Percentiles rank a stretch among this genome's conserved stretches.
Conservation (phyloP, 768 basidiomycete genomes). For the Podaxis sp. region DNA sequence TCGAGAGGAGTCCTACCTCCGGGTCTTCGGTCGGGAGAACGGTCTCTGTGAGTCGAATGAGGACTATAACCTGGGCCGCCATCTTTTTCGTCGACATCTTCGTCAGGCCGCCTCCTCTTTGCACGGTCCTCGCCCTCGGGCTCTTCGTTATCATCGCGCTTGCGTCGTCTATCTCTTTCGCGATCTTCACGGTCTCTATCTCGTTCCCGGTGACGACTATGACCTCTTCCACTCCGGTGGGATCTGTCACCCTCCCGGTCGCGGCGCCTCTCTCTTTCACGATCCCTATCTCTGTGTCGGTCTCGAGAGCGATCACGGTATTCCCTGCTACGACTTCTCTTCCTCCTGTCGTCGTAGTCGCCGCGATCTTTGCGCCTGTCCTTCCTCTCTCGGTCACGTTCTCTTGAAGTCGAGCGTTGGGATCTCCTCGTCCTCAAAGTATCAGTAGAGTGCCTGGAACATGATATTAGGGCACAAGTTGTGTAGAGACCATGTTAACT, state of each 20-base stretch:
- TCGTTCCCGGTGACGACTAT: constrained; percentile 49
- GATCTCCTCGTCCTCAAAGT: constrained; percentile 73
- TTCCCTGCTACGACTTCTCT: constrained; percentile 64
- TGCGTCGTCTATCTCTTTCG: constrained; percentile 47
- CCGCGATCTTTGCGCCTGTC: constrained; percentile 52
- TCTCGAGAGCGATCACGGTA: constrained; percentile 59
- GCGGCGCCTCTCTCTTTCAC: constrained; percentile 49
- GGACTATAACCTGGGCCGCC: constrained; percentile 49
- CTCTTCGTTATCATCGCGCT: constrained; percentile 38
- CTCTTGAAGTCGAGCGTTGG: constrained; percentile 70
- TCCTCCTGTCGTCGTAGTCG: constrained; percentile 62
- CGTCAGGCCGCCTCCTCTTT: constrained; percentile 68
- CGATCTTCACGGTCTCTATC: constrained; percentile 56
- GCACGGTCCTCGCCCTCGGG: constrained; percentile 43
- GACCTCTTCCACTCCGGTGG: constrained; percentile 48
- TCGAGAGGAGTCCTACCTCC: constrained; percentile 47
- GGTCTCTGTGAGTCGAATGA: constrained; percentile 42
- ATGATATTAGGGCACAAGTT: constrained; percentile 23
- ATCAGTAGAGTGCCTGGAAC: constrained; percentile 75
- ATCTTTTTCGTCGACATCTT: constrained; percentile 42
- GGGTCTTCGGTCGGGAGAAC: constrained; percentile 54
- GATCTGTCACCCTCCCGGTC: constrained; percentile 51
- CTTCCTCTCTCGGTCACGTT: constrained; percentile 45
- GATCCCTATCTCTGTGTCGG: constrained; percentile 47
- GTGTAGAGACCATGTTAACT: constrained; percentile 24